These are phyloP conservation scores for Hansenula lynferdii DNA, from an alignment of 1,139 yeast species.

Conservation along the genomic window DNA sequence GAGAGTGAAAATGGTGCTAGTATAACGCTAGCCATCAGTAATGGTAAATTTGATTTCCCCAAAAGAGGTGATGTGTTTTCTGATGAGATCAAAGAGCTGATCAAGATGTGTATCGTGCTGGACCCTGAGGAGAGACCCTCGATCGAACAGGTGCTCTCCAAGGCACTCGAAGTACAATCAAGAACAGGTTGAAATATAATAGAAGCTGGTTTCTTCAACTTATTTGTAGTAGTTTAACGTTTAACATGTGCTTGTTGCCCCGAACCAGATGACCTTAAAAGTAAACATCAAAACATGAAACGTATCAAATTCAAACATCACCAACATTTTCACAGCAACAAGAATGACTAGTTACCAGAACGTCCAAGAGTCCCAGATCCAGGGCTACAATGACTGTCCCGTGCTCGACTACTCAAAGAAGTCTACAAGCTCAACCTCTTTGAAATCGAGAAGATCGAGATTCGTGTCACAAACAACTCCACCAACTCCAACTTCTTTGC, in stretches of 20 bases:
- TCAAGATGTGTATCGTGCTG: slow-evolving; percentile 54
- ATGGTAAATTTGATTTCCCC: slow-evolving; percentile 69
- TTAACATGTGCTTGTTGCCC: too few relatives aligned
- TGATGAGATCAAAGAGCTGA: slow-evolving; percentile 47
- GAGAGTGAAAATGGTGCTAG: slow-evolving; percentile 82
- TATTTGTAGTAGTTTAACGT: too few relatives aligned
- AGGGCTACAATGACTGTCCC: slow-evolving; percentile 24
- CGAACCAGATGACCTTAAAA: too few relatives aligned
- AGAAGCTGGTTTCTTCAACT: background rate
- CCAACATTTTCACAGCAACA: background rate
- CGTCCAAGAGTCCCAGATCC: slow-evolving; percentile 21
- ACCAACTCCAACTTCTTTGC: background rate
- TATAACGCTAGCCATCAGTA: slow-evolving; percentile 68
- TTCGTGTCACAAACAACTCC: slow-evolving; percentile 2
- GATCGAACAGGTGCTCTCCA: slow-evolving; percentile 51
- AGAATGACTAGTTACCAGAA: slow-evolving; percentile 21
- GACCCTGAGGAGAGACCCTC: slow-evolving; percentile 60
- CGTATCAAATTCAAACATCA: background rate
- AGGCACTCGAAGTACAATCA: slow-evolving; percentile 34
- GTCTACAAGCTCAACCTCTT: slow-evolving; percentile 3
- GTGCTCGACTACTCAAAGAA: slow-evolving; percentile 9
- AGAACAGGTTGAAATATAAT: background rate
- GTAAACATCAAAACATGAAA: too few relatives aligned
- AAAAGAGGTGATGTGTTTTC: slow-evolving; percentile 44
- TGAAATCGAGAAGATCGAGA: slow-evolving; percentile 4